Percentiles rank a stretch among this genome's conserved stretches.
Conservation (phyloP, 2,329 filamentous ascomycete species). For the Bipolaris victoriae region DNA sequence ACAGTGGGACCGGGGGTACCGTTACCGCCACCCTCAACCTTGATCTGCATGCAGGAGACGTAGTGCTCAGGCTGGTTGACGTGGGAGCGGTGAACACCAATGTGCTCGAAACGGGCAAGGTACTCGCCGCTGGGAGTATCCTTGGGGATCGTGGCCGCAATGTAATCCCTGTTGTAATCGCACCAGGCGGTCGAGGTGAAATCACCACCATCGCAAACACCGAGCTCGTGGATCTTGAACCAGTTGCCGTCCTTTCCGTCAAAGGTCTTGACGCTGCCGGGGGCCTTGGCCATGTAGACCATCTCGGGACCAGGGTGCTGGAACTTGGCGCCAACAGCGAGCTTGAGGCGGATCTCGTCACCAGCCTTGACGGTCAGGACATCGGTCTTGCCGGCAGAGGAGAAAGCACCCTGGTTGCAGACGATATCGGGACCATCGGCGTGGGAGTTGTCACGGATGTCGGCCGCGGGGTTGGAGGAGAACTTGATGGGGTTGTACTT, state of each 20-base stretch:
- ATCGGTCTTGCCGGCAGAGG: conserved; percentile 24
- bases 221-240: conserved; percentile 42
- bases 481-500: conserved; percentile 38
- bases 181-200: conserved; percentile 31
- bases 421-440: conserved; percentile 31
- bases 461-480: conserved; percentile 16
- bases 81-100: conserved; percentile 42
- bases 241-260: conserved; percentile 33
- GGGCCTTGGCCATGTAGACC: conserved; percentile 41
- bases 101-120: conserved; percentile 53
- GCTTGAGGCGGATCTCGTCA: conserved; percentile 25
- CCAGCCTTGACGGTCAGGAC: conserved; percentile 32
- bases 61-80: conserved; percentile 52
- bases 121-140: conserved; percentile 53
- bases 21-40: conserved; percentile 45
- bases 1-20: conserved; percentile 45
- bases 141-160: conserved; percentile 46
- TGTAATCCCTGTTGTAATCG: conserved; percentile 30
- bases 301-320: conserved; percentile 32
- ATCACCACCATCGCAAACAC: conserved; percentile 26
- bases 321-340: conserved; percentile 31
- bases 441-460: conserved; percentile 31
- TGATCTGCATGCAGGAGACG: conserved; percentile 51
- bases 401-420: conserved; percentile 30
- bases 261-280: conserved; percentile 24